A percentile compares a stretch with the other conserved stretches of the same genome.
phyloP scores from a whole-genome alignment of 345 rosid species.

The Lumnitzera littorea region DNA sequence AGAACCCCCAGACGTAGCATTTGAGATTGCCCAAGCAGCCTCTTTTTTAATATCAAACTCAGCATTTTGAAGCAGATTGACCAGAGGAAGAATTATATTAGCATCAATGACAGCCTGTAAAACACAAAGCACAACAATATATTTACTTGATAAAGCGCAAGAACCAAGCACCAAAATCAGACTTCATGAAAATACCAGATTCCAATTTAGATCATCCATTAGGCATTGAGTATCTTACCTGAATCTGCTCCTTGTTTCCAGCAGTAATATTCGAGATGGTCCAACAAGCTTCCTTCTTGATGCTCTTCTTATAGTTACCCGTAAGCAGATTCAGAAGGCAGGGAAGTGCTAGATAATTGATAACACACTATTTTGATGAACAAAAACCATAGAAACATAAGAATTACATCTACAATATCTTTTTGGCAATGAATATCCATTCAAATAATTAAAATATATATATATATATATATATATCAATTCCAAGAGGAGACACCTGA shows the following conservation, averaged over 20 bases:
- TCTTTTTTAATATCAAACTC: slow-evolving; percentile 63
- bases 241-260: slow-evolving; percentile 68
- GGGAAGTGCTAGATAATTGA: slow-evolving; percentile 62
- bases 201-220: background rate
- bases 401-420: background rate
- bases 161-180: background rate
- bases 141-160: background rate
- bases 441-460: no score
- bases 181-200: background rate
- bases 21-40: slow-evolving; percentile 66
- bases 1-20: slow-evolving; percentile 55
- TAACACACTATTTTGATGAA: slow-evolving; percentile 33
- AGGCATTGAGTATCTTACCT: slow-evolving; percentile 19
- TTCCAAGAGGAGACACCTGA: slow-evolving; percentile 35
- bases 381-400: background rate
- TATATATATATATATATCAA: background rate
- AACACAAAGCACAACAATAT: background rate
- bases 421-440: no score
- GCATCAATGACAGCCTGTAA: slow-evolving; percentile 48
- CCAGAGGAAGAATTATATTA: slow-evolving; percentile 32
- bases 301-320: slow-evolving; percentile 62
- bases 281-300: slow-evolving; percentile 94
- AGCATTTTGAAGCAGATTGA: slow-evolving; percentile 45
- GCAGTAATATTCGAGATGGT: slow-evolving; percentile 86
- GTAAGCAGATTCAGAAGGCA: slow-evolving; percentile 49